Percentiles rank a stretch among this genome's conserved stretches.
phyloP scores from a whole-genome alignment of 2,329 filamentous ascomycete genomes.

The Calonectria multiphialidica region DNA sequence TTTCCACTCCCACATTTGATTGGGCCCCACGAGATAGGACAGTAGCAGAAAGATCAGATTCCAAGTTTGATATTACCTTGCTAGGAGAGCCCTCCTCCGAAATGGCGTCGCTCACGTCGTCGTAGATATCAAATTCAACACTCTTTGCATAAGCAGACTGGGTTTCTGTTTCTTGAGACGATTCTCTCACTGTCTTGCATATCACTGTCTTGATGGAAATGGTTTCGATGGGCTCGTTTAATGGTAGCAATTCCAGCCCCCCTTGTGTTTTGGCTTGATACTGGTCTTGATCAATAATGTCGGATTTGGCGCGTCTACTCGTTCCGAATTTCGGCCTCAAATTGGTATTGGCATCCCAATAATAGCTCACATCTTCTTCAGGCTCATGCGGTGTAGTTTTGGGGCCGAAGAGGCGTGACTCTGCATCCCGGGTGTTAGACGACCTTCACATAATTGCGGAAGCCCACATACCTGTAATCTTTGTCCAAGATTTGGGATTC shows the following conservation, averaged over 20 bases:
- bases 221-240: background rate
- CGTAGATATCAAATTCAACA: background rate
- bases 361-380: background rate
- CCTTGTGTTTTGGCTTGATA: background rate
- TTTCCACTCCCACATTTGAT: too few relatives aligned
- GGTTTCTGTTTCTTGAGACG: background rate
- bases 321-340: background rate
- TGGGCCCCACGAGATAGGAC: too few relatives aligned
- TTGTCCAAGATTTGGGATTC: constrained; percentile 17
- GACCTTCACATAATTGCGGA: background rate
- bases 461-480: constrained; percentile 11
- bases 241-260: background rate
- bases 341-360: background rate
- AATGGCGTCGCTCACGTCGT: background rate
- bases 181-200: constrained; percentile 14
- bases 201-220: background rate
- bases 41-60: background rate
- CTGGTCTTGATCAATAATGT: background rate
- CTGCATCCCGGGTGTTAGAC: constrained; percentile 1
- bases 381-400: background rate
- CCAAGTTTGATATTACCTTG: too few relatives aligned
- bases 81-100: background rate
- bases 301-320: constrained; percentile 17
- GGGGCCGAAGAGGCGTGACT: constrained; percentile 10
- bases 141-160: background rate